Percentiles rank a stretch among this genome's conserved stretches.
These are phyloP conservation scores for Endotrypanum monterogeii DNA, from an alignment of 208 protist genomes.

Conservation along the genomic window DNA sequence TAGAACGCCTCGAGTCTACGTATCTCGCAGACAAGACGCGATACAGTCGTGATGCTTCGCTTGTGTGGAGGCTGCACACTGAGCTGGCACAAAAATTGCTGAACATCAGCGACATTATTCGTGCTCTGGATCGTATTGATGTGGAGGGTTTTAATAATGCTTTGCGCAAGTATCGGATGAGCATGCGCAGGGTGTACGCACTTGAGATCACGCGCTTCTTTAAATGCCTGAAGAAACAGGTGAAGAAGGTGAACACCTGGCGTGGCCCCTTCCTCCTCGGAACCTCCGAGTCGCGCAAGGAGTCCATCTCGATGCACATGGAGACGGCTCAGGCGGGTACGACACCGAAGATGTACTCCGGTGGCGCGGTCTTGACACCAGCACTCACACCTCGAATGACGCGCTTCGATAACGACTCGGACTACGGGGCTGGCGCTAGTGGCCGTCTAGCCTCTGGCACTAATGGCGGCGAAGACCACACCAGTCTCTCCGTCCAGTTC, in stretches of 20 bases:
- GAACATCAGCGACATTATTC: conserved; percentile 67
- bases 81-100: conserved; percentile 62
- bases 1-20: conserved; percentile 42
- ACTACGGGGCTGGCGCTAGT: conserved; percentile 22
- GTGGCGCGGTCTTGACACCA: conserved; percentile 30
- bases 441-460: conserved; percentile 9
- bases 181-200: conserved; percentile 82
- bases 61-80: conserved; percentile 81
- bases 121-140: conserved; percentile 67
- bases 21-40: conserved; percentile 69
- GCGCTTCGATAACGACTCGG: conserved; percentile 38
- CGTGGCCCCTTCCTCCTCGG: conserved; percentile 60
- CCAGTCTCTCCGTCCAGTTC: conserved; percentile 53
- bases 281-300: conserved; percentile 40
- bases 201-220: conserved; percentile 78
- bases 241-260: conserved; percentile 60
- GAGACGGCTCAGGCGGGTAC: conserved; percentile 56
- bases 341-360: conserved; percentile 39
- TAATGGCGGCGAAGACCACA: conserved; percentile 25
- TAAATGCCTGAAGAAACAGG: conserved; percentile 57
- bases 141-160: conserved; percentile 64
- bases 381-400: conserved; percentile 55
- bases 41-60: conserved; percentile 48
- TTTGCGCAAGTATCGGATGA: conserved; percentile 75
- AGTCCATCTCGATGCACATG: conserved; percentile 42